These are phyloP conservation scores for Volvox africanus DNA, from an alignment of 139 green algal species.

Conservation along the genomic window DNA sequence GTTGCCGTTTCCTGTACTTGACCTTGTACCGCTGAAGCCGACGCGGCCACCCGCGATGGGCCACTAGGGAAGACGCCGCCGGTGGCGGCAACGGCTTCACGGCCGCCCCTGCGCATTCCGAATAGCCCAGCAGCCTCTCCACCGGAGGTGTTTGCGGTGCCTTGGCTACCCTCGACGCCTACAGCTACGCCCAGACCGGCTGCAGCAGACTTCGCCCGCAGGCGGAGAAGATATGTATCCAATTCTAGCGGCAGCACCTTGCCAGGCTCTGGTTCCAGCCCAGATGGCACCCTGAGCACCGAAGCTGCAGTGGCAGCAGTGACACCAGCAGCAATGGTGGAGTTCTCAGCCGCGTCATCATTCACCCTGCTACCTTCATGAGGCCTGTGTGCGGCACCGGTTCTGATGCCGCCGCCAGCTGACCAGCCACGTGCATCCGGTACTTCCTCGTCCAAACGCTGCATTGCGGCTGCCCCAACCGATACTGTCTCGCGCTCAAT, in stretches of 20 bases:
- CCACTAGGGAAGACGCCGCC: not conserved
- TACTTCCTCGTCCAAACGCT: no score
- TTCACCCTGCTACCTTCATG: no score
- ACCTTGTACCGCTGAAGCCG: not conserved
- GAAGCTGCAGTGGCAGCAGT: no score
- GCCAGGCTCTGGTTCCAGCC: not conserved
- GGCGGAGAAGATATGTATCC: not conserved
- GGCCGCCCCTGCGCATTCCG: not conserved
- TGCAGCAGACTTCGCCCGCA: not conserved
- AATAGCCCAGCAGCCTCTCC: not conserved
- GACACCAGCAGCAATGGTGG: no score
- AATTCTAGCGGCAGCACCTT: not conserved
- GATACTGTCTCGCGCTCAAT: not conserved
- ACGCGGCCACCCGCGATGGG: no score
- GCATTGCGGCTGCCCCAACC: no score
- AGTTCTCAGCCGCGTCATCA: no score
- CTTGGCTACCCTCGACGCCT: not conserved
- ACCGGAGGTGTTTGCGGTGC: no score
- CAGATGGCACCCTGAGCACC: not conserved
- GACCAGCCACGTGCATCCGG: not conserved
- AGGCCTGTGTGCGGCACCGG: no score
- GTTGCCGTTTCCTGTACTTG: not conserved
- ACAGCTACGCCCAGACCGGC: not conserved
- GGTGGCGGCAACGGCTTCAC: no score
- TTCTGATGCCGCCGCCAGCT: not conserved